Evolutionary conservation across 192 early-diverging fungal genomes (phyloP).

Genomic region (Radiomyces spectabilis): DNA sequence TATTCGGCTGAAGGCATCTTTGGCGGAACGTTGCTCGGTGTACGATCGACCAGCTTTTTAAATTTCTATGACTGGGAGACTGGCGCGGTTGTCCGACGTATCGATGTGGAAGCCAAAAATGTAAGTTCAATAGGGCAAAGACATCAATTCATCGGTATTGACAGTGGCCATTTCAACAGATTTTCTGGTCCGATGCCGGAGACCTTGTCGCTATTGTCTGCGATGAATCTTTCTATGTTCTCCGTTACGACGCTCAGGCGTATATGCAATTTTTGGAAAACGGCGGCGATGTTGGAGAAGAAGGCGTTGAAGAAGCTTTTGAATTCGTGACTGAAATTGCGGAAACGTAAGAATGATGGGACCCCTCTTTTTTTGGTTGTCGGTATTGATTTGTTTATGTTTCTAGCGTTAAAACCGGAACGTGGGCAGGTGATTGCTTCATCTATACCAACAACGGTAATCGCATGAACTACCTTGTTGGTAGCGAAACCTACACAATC

Average conservation of each 20-base stretch:
- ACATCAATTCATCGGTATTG: background rate
- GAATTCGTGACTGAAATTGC: slow-evolving; percentile 91
- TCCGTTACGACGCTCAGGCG: slow-evolving; percentile 87
- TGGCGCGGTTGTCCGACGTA: slow-evolving; percentile 81
- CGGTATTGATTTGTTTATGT: slow-evolving; percentile 5
- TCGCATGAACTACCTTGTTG: slow-evolving; percentile 94
- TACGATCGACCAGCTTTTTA: slow-evolving; percentile 75
- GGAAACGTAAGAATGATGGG: slow-evolving; percentile 51
- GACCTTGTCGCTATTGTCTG: slow-evolving; percentile 88
- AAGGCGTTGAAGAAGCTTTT: slow-evolving; percentile 94
- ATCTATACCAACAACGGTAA: slow-evolving; percentile 91
- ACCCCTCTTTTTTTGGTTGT: background rate
- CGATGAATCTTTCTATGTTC: slow-evolving; percentile 90
- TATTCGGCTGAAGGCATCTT: slow-evolving; percentile 91
- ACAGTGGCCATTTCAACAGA: slow-evolving; percentile 18
- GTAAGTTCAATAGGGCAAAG: slow-evolving; percentile 24
- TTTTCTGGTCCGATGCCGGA: slow-evolving; percentile 94
- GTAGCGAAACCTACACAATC: slow-evolving; percentile 88
- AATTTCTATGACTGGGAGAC: slow-evolving; percentile 99
- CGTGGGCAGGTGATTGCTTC: slow-evolving; percentile 99
- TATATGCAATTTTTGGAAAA: slow-evolving; percentile 66
- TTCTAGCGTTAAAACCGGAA: slow-evolving; percentile 80
- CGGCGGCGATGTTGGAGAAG: slow-evolving; percentile 70
- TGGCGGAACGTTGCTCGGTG: slow-evolving; percentile 88
- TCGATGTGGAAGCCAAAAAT: slow-evolving; percentile 84